Evolutionary conservation across 768 basidiomycete species (phyloP).

Genomic region (Trametes maxima): DNA sequence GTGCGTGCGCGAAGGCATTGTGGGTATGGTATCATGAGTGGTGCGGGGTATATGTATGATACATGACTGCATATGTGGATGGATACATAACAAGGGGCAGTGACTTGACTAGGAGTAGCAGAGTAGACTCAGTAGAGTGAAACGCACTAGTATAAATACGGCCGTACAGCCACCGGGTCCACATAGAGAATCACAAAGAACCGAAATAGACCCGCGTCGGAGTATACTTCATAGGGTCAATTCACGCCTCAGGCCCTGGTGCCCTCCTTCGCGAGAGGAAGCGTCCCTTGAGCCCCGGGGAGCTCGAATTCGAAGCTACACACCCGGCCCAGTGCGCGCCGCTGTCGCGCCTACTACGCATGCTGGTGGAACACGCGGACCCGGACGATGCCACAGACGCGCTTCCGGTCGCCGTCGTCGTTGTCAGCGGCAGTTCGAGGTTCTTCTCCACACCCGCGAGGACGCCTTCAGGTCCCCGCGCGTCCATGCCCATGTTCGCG

Average conservation of each 20-base stretch:
- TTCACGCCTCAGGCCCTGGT: not conserved
- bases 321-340: not conserved
- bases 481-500: slow-evolving; percentile 31
- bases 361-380: not conserved
- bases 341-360: not conserved
- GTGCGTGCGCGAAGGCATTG: no score
- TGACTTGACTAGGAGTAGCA: no score
- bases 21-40: no score
- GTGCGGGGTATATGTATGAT: no score
- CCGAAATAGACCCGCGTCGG: no score
- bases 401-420: not conserved
- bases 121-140: no score
- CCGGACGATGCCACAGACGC: not conserved
- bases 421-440: not conserved
- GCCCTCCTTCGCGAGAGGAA: not conserved
- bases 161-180: no score
- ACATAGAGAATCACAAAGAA: no score
- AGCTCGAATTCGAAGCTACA: not conserved
- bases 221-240: not conserved
- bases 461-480: slow-evolving; percentile 36
- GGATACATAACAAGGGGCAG: no score
- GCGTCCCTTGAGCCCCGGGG: not conserved
- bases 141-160: no score
- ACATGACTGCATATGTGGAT: no score
- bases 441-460: slow-evolving; percentile 29